Conservation (phyloP, 331 rosid genomes). For the Phaseolus coccineus region DNA sequence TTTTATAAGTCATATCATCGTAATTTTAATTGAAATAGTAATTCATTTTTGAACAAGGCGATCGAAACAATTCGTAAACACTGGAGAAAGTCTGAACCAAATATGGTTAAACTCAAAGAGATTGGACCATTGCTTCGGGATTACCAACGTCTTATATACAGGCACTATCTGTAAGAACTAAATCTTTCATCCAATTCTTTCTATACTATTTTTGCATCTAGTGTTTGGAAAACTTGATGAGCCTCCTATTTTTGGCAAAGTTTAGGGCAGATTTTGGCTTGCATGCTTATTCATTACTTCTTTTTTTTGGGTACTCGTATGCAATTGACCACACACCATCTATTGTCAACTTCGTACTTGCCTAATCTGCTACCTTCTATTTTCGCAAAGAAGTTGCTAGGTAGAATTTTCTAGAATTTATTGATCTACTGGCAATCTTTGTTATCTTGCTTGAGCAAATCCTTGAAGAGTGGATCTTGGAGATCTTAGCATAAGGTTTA, state of each 20-base stretch:
- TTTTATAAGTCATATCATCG: constrained; percentile 25
- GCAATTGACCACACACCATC: constrained; percentile 1
- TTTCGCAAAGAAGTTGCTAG: constrained; percentile 11
- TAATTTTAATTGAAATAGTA: constrained; percentile 40
- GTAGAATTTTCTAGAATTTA: constrained; percentile 13
- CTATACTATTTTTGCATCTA: background rate
- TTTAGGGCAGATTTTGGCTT: constrained; percentile 27
- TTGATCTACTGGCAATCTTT: constrained; percentile 3
- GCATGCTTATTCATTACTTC: background rate
- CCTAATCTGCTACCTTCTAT: background rate
- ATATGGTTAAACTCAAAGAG: constrained; percentile 73
- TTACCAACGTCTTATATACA: constrained; percentile 79
- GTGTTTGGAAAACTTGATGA: background rate
- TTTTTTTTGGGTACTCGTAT: constrained; percentile 14
- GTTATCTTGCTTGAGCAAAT: constrained; percentile 8
- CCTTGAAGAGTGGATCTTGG: constrained; percentile 13
- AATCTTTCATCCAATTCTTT: constrained; percentile 27
- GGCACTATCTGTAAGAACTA: constrained; percentile 65
- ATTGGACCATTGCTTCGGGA: constrained; percentile 97
- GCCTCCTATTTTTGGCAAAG: constrained; percentile 17
- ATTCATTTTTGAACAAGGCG: constrained; percentile 48
- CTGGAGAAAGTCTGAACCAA: constrained; percentile 80
- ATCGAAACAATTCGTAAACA: constrained; percentile 75
- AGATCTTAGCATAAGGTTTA: constrained; percentile 20
- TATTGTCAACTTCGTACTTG: constrained; percentile 16